Base-by-base conservation (phyloP, 1,284 basidiomycete genomes). In the Heterobasidion parviporum region DNA sequence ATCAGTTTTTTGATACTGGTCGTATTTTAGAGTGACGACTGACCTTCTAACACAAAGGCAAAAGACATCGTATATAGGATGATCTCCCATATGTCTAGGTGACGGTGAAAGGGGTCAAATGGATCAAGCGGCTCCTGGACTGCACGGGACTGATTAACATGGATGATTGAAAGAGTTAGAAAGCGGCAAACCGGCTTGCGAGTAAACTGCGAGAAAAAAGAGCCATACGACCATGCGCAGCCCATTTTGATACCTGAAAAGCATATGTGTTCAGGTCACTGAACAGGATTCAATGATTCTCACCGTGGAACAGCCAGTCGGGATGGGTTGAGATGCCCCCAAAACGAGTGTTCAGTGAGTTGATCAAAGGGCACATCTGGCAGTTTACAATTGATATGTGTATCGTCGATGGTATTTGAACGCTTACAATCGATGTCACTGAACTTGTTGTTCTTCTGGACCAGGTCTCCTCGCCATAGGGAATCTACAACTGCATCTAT, bases 291-390 rank as follows among this genome's bases (percentile, higher is more conserved):
- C 26, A 8, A 12, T 12, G 4, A 3, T 8, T 49, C 65, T 64
- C 75, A 91, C 78, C 87, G 79, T 12, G 94, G 94, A n/a, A 96
- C 92, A 20, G 81, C 84, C 50, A 97, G 72, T n/a, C 94, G 82
- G 12, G 83, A 74, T 2, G 92, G 83, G 63, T 94, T 80, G 16
- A 94, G 66, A 64, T 88, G 90, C 34, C 74, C 76, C 79, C 82
- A 87, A 64, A 93, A 85, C 0, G 75, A 74, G 43, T 71, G 68
- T 35, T 74, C 70, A n/a, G 74, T 75, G 45, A 73, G 71, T 55
- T 83, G 77, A 10, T 71, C 68, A 64, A 83, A 88, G 2, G 77
- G 74, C 10, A 84, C 74, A 65, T 89, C 89, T 92, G 46, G 9
- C 8, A 48, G 4, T 18, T 8, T 20, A 16, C 8, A 53, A 35